Base-by-base conservation (phyloP, 2,329 filamentous ascomycete genomes). In the Ceratocystis ficicola region DNA sequence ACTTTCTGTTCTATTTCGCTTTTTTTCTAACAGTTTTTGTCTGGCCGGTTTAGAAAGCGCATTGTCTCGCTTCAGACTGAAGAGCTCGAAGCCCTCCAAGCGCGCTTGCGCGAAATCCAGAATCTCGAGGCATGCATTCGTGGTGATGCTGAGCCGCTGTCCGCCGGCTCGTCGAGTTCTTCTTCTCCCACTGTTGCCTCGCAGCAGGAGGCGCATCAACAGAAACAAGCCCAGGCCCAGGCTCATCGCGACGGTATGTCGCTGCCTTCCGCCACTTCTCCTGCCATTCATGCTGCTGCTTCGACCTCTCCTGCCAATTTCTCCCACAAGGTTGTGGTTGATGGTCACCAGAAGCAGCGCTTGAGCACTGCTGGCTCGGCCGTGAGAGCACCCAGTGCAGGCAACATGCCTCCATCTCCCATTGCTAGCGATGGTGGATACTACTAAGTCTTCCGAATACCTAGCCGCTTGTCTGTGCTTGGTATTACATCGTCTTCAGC, bases 51-150 rank as follows among this genome's bases (percentile, higher is more conserved):
- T 74, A 96, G 91, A 76, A 94, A 94, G 77, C 85, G 90, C 73
- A 83, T 84, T 68, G 86, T 97, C 73, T 83, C 81, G 69, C 83
- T 82, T 64, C 88, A 90, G 74, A 84, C 83, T 65, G 83, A 85
- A 69, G 90, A 96, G 76, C 86, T 97, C 70, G 87, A 95, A 75
- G 85, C 86, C 66, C 86, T 97, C 72, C 90, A 96, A 77, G 85
- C 85, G 64, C 86, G 86, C 71, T 84, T 97, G 71, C 87, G 85
- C 71, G 90, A 91, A 72, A 84, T 97, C 71, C 87, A 85, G 71
- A 90, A 91, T 72, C 90, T 94, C 76, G 92, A 96, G 76, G 82
- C 88, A 15, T 87, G 87, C 57, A 81, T 97, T 64, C 83, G 77
- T 70, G 72, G 71, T 68, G 75, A 68, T 66, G 20, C 59, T 17